Conservation (phyloP, 1,139 yeast species). For the Pichia sp. region DNA sequence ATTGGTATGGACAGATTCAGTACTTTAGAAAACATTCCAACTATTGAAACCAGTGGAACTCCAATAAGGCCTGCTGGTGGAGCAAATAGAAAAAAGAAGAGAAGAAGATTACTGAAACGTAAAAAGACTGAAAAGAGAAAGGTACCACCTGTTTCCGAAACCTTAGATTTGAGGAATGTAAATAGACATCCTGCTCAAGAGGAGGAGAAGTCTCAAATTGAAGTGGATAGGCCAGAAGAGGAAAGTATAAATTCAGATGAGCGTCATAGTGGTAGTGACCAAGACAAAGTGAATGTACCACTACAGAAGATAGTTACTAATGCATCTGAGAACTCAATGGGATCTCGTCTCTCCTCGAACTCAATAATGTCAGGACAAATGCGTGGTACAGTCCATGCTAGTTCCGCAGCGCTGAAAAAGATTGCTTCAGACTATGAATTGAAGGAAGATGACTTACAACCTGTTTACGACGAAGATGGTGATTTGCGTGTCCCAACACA, state of each 20-base stretch:
- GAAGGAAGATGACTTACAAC: slow-evolving; percentile 23
- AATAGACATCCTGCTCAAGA: slow-evolving; percentile 18
- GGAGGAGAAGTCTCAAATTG: slow-evolving; percentile 25
- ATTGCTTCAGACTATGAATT: slow-evolving; percentile 19
- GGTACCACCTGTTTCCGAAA: slow-evolving; percentile 26
- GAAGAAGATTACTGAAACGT: slow-evolving; percentile 34
- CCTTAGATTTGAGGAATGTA: slow-evolving; percentile 20
- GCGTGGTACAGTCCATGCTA: slow-evolving; percentile 16
- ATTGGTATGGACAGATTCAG: slow-evolving; percentile 18
- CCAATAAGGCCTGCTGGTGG: slow-evolving; percentile 82
- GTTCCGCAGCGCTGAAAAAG: slow-evolving; percentile 16
- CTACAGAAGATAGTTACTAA: slow-evolving; percentile 12
- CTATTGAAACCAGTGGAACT: slow-evolving; percentile 51
- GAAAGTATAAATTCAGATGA: slow-evolving; percentile 23
- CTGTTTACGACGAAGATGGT: slow-evolving; percentile 26
- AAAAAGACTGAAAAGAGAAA: slow-evolving; percentile 29
- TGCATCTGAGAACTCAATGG: slow-evolving; percentile 4
- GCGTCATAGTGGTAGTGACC: slow-evolving; percentile 33
- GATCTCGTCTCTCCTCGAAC: not conserved
- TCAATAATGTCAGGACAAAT: slow-evolving; percentile 2
- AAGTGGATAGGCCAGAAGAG: slow-evolving; percentile 28
- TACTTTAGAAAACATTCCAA: slow-evolving; percentile 30
- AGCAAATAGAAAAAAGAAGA: slow-evolving; percentile 46
- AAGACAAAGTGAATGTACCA: slow-evolving; percentile 20
- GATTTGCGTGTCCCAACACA: slow-evolving; percentile 35